Conservation (phyloP, 2,329 filamentous ascomycete genomes). For the Ophiostoma perfectum region DNA sequence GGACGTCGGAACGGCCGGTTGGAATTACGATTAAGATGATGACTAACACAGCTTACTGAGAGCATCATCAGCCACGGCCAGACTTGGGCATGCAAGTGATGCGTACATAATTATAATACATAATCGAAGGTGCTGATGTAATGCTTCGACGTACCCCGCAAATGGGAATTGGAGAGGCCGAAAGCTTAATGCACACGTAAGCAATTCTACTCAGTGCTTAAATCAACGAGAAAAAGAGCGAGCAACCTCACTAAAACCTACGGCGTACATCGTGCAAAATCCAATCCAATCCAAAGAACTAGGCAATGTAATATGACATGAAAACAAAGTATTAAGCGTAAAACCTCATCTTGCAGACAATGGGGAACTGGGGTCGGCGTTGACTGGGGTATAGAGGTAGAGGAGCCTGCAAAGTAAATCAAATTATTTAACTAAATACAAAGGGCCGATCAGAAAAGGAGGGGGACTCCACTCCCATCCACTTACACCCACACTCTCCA, state of each 20-base stretch:
- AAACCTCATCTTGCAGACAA: not conserved
- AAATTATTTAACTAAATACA: conserved; percentile 7
- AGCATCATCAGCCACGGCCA: no score
- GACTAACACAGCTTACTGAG: no score
- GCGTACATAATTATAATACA: no score
- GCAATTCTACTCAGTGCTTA: not conserved
- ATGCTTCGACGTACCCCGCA: not conserved
- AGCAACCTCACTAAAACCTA: no score
- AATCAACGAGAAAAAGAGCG: conserved; percentile 2
- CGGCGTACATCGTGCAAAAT: no score
- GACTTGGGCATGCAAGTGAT: no score
- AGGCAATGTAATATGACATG: no score
- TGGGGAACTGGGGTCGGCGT: not conserved
- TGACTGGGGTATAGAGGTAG: conserved; percentile 4
- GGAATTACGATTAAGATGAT: no score
- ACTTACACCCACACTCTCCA: conserved; percentile 17
- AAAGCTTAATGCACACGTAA: not conserved
- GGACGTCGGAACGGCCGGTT: no score
- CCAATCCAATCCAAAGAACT: no score
- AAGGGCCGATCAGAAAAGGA: conserved; percentile 21
- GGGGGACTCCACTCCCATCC: not conserved
- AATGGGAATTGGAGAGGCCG: not conserved
- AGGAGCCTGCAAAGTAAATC: not conserved
- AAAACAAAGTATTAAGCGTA: not conserved
- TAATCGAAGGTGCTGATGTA: not conserved